Conservation (phyloP, 495 filamentous ascomycete species). For the Neurospora sp. region DNA sequence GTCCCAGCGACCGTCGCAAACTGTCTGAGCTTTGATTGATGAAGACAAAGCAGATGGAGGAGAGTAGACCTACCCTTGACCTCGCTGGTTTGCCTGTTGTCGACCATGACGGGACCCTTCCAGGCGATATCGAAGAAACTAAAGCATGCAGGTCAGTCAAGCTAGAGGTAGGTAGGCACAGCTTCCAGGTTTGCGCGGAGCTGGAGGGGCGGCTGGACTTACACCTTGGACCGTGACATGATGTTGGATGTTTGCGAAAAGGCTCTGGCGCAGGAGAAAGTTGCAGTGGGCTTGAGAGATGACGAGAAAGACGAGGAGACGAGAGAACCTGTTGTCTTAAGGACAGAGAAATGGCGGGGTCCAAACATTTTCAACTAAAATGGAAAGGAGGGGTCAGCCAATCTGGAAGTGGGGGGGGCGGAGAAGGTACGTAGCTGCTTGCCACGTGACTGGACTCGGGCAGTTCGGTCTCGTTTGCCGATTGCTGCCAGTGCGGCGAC, state of each 20-base stretch:
- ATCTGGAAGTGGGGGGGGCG: constrained; percentile 5
- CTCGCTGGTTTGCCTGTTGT: constrained; percentile 44
- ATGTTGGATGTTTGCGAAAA: constrained; percentile 22
- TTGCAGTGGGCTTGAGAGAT: constrained; percentile 16
- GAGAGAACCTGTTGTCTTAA: constrained; percentile 12
- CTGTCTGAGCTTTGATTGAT: background rate
- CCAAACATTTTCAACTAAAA: constrained; percentile 24
- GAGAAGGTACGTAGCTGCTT: constrained; percentile 5
- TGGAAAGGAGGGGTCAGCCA: constrained; percentile 18
- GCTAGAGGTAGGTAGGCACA: background rate
- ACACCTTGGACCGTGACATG: constrained; percentile 27
- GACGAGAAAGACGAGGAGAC: constrained; percentile 20
- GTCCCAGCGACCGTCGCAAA: background rate
- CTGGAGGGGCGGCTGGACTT: constrained; percentile 10
- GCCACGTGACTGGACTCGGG: background rate
- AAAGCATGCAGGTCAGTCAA: constrained; percentile 2
- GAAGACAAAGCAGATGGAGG: constrained; percentile 7
- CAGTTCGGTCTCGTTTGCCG: background rate
- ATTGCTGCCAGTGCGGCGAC: background rate
- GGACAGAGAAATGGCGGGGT: constrained; percentile 32
- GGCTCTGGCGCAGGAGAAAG: constrained; percentile 18
- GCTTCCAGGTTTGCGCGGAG: background rate
- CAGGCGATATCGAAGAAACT: constrained; percentile 42
- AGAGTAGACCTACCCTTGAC: constrained; percentile 47
- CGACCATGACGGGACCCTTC: constrained; percentile 52